Evolutionary conservation across 148 eudicot species (phyloP).

Genomic region (Diospyros lotus): DNA sequence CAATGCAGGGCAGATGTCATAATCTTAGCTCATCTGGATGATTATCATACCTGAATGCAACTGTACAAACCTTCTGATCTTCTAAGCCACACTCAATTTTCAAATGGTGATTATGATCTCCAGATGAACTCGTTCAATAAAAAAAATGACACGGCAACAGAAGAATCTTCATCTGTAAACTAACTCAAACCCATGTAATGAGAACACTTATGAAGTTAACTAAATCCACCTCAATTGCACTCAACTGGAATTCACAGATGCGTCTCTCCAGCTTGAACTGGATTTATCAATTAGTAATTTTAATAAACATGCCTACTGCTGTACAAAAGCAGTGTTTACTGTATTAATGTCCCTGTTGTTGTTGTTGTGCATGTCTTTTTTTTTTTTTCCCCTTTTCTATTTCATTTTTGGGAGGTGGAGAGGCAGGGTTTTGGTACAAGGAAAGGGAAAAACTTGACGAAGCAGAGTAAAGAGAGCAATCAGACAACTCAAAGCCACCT

Average conservation of each 20-base stretch:
- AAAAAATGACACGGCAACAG: not conserved
- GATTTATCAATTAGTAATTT: not conserved
- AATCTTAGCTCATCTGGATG: not conserved
- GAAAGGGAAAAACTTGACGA: not conserved
- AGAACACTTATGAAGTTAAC: not conserved
- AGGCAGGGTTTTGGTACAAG: too few relatives aligned
- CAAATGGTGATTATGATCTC: not conserved
- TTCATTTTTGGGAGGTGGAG: too few relatives aligned
- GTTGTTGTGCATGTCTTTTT: too few relatives aligned
- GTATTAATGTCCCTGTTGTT: too few relatives aligned
- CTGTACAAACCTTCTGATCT: not conserved
- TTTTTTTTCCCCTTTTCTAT: too few relatives aligned
- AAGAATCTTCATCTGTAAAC: not conserved
- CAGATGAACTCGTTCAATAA: not conserved
- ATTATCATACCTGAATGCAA: not conserved
- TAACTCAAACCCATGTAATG: not conserved
- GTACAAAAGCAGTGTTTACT: slow-evolving; percentile 1
- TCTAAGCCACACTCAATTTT: not conserved
- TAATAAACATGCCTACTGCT: not conserved
- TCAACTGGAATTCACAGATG: not conserved
- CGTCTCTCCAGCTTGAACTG: not conserved
- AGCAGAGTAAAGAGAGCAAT: not conserved
- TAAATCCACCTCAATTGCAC: not conserved
- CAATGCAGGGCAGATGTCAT: not conserved
- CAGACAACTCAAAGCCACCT: slow-evolving; percentile 2